Base-by-base conservation (phyloP, 225 moss, liverwort and hornwort species). In the Thuidium tamariscinum region DNA sequence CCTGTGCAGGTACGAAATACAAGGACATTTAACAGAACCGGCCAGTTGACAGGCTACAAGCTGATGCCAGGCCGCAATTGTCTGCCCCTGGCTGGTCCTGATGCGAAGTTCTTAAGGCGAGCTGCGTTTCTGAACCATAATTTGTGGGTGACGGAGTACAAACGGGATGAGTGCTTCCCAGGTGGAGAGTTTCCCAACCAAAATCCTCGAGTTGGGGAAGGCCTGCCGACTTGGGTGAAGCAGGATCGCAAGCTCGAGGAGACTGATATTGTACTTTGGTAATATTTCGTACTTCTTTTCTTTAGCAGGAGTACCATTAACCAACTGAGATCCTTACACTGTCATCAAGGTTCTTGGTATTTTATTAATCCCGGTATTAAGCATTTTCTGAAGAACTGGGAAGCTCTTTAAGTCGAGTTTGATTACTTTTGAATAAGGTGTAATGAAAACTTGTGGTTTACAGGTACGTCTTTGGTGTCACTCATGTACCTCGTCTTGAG, bases 131-230 rank as follows among this genome's bases (percentile, higher is more conserved):
- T 99, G 46, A 95, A 92, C 41, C 98, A 99, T 87, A 99, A 99
- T 79, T 76, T 97, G 13, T 99, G 98, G 98, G 97, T 97, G 44
- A 97, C 98, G 85, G 94, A 94, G 80, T 97, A 92, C n/a, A 92
- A 95, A 74, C 91, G 92, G 56, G 89, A 96, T 34, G 98, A 99
- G 80, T 89, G 95, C 79, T 99, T 95, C 49, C 98, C 97, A 12
- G 98, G 98, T 13, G 98, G 98, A 61, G 98, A 99, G 87, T 99
- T 97, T 85, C 98, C 98, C 25, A 99, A 99, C 82, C 98, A 99
- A 80, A 99, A 99, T 46, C 98, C 98, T 75, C 93, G 98, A 36
- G 93, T 99, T 42, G 98, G 95, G 61, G 98, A 97, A 90, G 98
- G 97, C 37, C 93, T 99, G 76, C 97, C 94, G 8, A 99, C 98